phyloP scores from a whole-genome alignment of 208 protist species.

The Trypanosoma brucei region DNA sequence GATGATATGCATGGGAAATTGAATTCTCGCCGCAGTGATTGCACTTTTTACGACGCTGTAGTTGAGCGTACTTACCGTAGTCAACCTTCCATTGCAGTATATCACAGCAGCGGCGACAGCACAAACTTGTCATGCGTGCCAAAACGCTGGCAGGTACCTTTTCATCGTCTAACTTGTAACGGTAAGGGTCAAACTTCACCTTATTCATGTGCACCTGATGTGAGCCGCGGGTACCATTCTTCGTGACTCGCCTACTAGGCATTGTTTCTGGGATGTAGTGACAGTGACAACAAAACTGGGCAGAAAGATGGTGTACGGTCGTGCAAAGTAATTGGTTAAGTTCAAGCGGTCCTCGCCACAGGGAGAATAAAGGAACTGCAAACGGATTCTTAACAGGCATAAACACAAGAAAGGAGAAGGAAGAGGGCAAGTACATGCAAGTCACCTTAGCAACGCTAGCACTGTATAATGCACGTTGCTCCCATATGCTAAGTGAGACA shows the following conservation, averaged over 20 bases:
- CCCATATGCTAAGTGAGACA: not conserved
- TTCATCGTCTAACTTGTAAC: conserved; percentile 74
- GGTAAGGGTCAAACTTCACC: conserved; percentile 75
- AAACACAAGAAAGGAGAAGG: too few species aligned
- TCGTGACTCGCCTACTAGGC: conserved; percentile 38
- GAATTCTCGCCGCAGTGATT: conserved; percentile 60
- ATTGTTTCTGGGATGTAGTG: not conserved
- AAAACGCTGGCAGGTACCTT: conserved; percentile 29
- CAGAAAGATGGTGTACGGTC: too few species aligned
- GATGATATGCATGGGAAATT: conserved; percentile 68
- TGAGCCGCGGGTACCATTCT: conserved; percentile 31
- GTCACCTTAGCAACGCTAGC: too few species aligned
- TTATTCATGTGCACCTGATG: conserved; percentile 71
- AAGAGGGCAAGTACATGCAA: too few species aligned
- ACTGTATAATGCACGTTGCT: too few species aligned
- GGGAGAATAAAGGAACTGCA: too few species aligned
- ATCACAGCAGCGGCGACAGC: conserved; percentile 77
- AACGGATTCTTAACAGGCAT: too few species aligned
- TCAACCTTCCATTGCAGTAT: conserved; percentile 88
- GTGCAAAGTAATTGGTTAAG: too few species aligned
- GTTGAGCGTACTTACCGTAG: conserved; percentile 78
- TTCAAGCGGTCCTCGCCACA: too few species aligned
- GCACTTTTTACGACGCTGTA: conserved; percentile 56
- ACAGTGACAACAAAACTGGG: too few species aligned
- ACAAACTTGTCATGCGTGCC: conserved; percentile 64